Percentiles rank a stretch among this genome's conserved stretches.
Conservation (phyloP, 1,139 yeast genomes). For the Scheffersomyces quercinus region DNA sequence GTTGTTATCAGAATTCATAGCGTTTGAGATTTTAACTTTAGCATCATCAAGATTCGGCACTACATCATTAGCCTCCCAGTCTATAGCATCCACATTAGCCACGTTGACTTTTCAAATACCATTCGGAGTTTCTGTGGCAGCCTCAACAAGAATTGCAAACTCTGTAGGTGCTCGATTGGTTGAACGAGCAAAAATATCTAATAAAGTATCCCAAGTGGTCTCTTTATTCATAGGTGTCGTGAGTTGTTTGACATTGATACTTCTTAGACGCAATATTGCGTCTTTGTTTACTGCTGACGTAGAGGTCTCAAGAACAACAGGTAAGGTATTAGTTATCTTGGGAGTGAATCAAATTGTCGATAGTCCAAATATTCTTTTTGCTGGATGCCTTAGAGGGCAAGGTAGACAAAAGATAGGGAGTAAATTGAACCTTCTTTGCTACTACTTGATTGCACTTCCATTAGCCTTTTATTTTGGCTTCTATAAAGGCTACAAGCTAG, state of each 20-base stretch:
- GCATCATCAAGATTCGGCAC: slow-evolving; percentile 61
- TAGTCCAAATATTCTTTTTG: slow-evolving; percentile 58
- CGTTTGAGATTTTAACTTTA: slow-evolving; percentile 70
- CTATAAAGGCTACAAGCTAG: slow-evolving; percentile 42
- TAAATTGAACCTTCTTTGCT: slow-evolving; percentile 51
- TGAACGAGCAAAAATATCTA: slow-evolving; percentile 44
- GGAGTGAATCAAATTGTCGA: slow-evolving; percentile 59
- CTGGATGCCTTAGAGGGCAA: slow-evolving; percentile 62
- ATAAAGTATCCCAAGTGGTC: slow-evolving; percentile 46
- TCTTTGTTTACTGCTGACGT: slow-evolving; percentile 41
- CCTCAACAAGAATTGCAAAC: slow-evolving; percentile 60
- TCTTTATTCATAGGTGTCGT: slow-evolving; percentile 43
- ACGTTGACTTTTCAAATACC: slow-evolving; percentile 54
- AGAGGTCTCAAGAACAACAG: slow-evolving; percentile 40
- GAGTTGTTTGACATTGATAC: slow-evolving; percentile 40
- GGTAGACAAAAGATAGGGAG: slow-evolving; percentile 63
- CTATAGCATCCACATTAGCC: slow-evolving; percentile 60
- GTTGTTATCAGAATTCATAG: slow-evolving; percentile 73
- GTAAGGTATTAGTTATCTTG: slow-evolving; percentile 50
- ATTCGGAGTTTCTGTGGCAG: slow-evolving; percentile 60
- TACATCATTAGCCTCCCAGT: slow-evolving; percentile 55
- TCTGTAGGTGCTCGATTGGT: slow-evolving; percentile 57
- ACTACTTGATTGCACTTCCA: slow-evolving; percentile 56
- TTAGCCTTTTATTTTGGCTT: slow-evolving; percentile 48
- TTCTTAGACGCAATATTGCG: slow-evolving; percentile 40